Base-by-base conservation (phyloP, 2,329 filamentous ascomycete species). In the Microdochium paspali region DNA sequence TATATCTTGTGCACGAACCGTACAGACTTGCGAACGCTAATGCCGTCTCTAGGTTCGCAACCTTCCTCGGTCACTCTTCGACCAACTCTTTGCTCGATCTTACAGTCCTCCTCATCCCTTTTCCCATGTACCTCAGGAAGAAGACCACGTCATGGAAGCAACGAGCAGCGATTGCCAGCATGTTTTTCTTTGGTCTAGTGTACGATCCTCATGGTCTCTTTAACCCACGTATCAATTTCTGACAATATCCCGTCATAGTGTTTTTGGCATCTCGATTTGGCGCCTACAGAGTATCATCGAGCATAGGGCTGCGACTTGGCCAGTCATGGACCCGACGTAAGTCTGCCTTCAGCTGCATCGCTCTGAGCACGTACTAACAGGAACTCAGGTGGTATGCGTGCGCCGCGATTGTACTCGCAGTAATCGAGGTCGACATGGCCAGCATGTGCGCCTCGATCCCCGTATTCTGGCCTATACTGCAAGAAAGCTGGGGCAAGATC, bases 351-450 rank as follows among this genome's bases (percentile, higher is more conserved):
- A n/a, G n/a, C n/a, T n/a, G n/a, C n/a, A n/a, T n/a, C n/a, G 31
- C n/a, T 18, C 5, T 35, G 35, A 21, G 15, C 18, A 40, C 18
- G 4, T 18, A 21, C 18, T 40, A 12, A 40, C 12, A 3, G 4
- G 4, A 20, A 12, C 4, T 3, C 12, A 40, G 35, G n/a, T 67
- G 62, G 61, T 66, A 66, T 49, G 61, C 55, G 7, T 60, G 60
- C 23, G 51, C 56, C 26, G 58, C 56, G 35, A 61, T 66, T 46
- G 54, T 66, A 12, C 55, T 67, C 4, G 62, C 61, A 1, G 58
- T 55, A 0, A 53, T 66, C 45, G 64, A 67, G 45, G 56, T 65
- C 45, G 58, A 66, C 47, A 54, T 58, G 2, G 59, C 60, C 12
- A 60, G 56, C 44, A 60, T 62, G 44, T 60, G 58, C 51, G 61